A percentile compares a stretch with the other conserved stretches of the same genome.
Conservation (phyloP, 306 rosid species). For the Vigna unguiculata region DNA sequence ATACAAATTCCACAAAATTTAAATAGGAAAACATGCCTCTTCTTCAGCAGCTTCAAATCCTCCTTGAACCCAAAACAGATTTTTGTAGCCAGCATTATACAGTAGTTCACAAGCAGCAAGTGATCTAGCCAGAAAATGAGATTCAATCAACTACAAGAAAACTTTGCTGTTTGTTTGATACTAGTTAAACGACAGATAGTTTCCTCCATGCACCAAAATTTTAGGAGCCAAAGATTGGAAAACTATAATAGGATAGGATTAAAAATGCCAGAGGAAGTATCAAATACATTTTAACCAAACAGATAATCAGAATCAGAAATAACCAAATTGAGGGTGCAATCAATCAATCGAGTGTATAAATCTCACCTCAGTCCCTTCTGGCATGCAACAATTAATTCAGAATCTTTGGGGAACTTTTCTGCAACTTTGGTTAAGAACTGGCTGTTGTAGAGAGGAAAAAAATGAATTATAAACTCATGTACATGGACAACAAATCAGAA, state of each 20-base stretch:
- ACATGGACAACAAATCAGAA: slow-evolving; percentile 22
- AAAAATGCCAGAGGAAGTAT: slow-evolving; percentile 22
- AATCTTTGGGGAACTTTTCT: slow-evolving; percentile 79
- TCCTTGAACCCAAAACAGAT: slow-evolving; percentile 96
- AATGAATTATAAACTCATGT: slow-evolving; percentile 35
- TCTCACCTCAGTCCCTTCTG: slow-evolving; percentile 89
- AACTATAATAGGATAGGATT: slow-evolving; percentile 10
- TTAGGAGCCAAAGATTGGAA: slow-evolving; percentile 14
- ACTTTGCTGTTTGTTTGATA: slow-evolving; percentile 4
- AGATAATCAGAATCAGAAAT: slow-evolving; percentile 22
- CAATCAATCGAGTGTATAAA: slow-evolving; percentile 33
- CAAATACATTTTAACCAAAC: slow-evolving; percentile 35
- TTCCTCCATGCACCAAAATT: slow-evolving; percentile 16
- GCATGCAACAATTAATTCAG: slow-evolving; percentile 91
- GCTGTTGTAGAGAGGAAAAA: slow-evolving; percentile 56
- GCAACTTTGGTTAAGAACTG: slow-evolving; percentile 73
- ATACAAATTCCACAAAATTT: slow-evolving; percentile 30
- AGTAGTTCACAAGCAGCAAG: slow-evolving; percentile 92
- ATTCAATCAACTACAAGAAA: slow-evolving; percentile 31
- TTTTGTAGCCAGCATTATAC: slow-evolving; percentile 79
- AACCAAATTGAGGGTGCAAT: slow-evolving; percentile 39
- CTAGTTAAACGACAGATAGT: slow-evolving; percentile 21
- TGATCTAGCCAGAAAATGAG: slow-evolving; percentile 64
- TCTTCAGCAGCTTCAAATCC: slow-evolving; percentile 93
- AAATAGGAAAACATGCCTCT: slow-evolving; percentile 62